These are phyloP conservation scores for Rubus parviflorus DNA, from an alignment of 306 rosid species.

Conservation along the genomic window DNA sequence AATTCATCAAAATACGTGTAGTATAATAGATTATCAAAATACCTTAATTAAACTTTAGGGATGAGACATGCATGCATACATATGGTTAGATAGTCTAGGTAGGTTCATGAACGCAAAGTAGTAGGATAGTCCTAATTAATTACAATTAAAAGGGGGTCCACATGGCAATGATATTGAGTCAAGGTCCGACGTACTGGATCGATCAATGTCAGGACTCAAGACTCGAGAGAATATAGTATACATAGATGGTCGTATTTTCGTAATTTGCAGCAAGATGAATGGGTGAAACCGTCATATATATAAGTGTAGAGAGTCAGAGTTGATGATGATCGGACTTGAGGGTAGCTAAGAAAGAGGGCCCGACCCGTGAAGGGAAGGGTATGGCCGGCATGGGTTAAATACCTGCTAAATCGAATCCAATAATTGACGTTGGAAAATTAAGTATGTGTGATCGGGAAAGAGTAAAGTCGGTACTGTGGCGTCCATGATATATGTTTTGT, in stretches of 20 bases:
- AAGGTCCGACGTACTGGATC: not conserved
- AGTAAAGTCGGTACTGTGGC: not conserved
- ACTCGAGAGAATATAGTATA: too few relatives aligned
- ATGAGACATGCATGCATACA: not conserved
- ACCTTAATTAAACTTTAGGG: not conserved
- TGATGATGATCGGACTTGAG: not conserved
- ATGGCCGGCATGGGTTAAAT: not conserved
- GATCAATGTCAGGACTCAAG: not conserved
- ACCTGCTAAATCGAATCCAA: not conserved
- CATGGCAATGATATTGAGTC: not conserved
- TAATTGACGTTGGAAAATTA: slow-evolving; percentile 7
- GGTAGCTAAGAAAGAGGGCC: not conserved
- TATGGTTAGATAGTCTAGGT: not conserved
- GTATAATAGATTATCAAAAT: not conserved
- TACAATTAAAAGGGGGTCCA: not conserved
- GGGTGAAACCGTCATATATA: slow-evolving; percentile 29
- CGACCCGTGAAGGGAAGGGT: not conserved
- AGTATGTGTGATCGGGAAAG: not conserved
- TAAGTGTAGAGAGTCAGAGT: not conserved
- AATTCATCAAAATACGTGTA: too few relatives aligned
- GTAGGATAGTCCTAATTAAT: not conserved
- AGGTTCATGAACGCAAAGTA: slow-evolving; percentile 20
- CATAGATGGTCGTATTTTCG: not conserved
- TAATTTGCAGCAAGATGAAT: not conserved
- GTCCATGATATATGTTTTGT: not conserved